A percentile compares a stretch with the other conserved stretches of the same genome.
Conservation (phyloP, 805 yeast genomes). For the Schwanniomyces polymorphus region DNA sequence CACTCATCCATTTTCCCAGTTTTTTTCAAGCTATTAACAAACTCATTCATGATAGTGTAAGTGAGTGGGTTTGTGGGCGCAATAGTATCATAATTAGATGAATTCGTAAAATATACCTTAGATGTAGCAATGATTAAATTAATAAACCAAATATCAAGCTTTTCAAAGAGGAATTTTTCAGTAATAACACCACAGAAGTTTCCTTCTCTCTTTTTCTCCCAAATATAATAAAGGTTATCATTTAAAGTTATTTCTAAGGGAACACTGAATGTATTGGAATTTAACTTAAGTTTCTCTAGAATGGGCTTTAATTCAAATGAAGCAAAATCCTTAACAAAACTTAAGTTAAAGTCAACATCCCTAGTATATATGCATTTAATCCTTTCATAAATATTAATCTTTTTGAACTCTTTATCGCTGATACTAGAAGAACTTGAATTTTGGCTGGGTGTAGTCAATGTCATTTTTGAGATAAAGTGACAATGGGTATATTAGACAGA, state of each 20-base stretch:
- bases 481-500: too few relatives aligned
- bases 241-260: background rate
- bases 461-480: background rate
- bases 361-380: conserved; percentile 27
- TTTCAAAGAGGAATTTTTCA: conserved; percentile 17
- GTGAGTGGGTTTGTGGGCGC: conserved; percentile 5
- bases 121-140: conserved; percentile 22
- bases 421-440: background rate
- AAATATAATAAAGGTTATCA: conserved; percentile 8
- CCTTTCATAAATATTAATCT: conserved; percentile 24
- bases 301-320: background rate
- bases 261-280: background rate
- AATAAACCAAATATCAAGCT: conserved; percentile 35
- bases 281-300: background rate
- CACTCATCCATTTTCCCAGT: conserved; percentile 49
- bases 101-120: conserved; percentile 10
- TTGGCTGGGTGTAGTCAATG: background rate
- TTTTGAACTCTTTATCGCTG: background rate
- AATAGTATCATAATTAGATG: background rate
- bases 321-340: background rate
- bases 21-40: conserved; percentile 49
- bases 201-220: conserved; percentile 19
- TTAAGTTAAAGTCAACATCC: conserved; percentile 7
- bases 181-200: conserved; percentile 28
- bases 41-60: conserved; percentile 35